A percentile compares a stretch with the other conserved stretches of the same genome.
These are phyloP conservation scores for Zoysia pacifica DNA, from an alignment of 176 grass and related monocot species.

Conservation along the genomic window DNA sequence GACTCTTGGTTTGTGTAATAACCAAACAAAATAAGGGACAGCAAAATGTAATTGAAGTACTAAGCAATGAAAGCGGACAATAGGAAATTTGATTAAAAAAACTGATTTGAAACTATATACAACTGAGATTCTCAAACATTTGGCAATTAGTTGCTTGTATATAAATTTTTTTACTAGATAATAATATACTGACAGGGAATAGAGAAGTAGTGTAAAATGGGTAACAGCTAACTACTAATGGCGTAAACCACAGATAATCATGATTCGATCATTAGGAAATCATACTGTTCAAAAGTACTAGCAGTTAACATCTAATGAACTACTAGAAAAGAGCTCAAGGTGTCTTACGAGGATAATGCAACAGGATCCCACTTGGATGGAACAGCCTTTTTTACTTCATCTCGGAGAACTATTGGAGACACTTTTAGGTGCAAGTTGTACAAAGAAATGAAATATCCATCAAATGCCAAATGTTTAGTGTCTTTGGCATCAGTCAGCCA, in stretches of 20 bases:
- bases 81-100: too few relatives aligned
- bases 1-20: too few relatives aligned
- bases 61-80: too few relatives aligned
- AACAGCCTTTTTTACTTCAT: slow-evolving; percentile 86
- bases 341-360: slow-evolving; percentile 65
- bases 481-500: slow-evolving; percentile 86
- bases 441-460: slow-evolving; percentile 94
- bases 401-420: slow-evolving; percentile 84
- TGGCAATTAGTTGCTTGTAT: too few relatives aligned
- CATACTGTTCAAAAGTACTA: background rate
- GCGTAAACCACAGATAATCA: too few relatives aligned
- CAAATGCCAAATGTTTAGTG: slow-evolving; percentile 78
- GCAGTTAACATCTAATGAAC: slow-evolving; percentile 6
- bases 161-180: too few relatives aligned
- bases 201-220: too few relatives aligned
- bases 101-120: background rate
- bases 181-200: too few relatives aligned
- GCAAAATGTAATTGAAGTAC: too few relatives aligned
- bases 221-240: too few relatives aligned
- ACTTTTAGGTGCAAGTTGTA: slow-evolving; percentile 88
- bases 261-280: background rate
- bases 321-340: background rate
- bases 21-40: too few relatives aligned
- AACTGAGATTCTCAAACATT: too few relatives aligned
- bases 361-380: slow-evolving; percentile 93